Percentiles rank a stretch among this genome's conserved stretches.
phyloP scores from a whole-genome alignment of 2,329 filamentous ascomycete genomes.

The Ceratocystis colombiana region DNA sequence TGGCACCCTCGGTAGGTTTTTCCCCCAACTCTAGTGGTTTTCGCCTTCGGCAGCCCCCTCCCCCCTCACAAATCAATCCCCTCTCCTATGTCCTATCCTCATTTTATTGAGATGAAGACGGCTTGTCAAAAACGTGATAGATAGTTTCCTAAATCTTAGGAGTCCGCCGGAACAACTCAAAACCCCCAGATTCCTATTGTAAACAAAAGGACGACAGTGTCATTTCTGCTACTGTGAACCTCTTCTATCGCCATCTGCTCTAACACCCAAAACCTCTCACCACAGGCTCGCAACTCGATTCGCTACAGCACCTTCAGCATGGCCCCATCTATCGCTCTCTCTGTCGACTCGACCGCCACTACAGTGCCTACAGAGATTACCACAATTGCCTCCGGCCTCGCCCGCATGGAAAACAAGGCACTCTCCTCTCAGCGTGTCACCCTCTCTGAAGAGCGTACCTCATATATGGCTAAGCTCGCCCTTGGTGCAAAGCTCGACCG shows the following conservation, averaged over 20 bases:
- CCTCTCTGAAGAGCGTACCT: slow-evolving; percentile 66
- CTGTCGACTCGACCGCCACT: slow-evolving; percentile 41
- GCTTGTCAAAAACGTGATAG: too few species aligned
- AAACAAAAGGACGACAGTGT: neutral
- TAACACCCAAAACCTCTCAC: slow-evolving; percentile 9
- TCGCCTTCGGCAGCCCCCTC: slow-evolving; percentile 13
- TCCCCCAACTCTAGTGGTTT: slow-evolving; percentile 22
- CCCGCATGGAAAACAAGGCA: slow-evolving; percentile 82
- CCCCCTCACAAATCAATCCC: neutral
- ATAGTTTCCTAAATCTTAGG: too few species aligned
- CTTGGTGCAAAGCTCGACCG: slow-evolving; percentile 84
- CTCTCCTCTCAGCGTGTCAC: slow-evolving; percentile 71
- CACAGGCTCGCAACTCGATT: slow-evolving; percentile 44
- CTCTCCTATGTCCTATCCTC: neutral
- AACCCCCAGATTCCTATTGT: too few species aligned
- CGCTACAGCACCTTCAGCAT: slow-evolving; percentile 53
- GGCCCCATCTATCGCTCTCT: slow-evolving; percentile 45
- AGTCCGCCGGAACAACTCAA: too few species aligned
- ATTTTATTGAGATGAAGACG: neutral
- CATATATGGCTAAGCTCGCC: slow-evolving; percentile 74
- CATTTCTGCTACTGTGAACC: slow-evolving; percentile 18
- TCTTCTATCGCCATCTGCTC: slow-evolving; percentile 12
- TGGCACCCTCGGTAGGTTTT: slow-evolving; percentile 51
- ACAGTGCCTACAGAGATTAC: slow-evolving; percentile 42
- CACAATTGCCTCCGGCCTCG: slow-evolving; percentile 68